Base-by-base conservation (phyloP, 495 filamentous ascomycete species). In the Halenospora varia region DNA sequence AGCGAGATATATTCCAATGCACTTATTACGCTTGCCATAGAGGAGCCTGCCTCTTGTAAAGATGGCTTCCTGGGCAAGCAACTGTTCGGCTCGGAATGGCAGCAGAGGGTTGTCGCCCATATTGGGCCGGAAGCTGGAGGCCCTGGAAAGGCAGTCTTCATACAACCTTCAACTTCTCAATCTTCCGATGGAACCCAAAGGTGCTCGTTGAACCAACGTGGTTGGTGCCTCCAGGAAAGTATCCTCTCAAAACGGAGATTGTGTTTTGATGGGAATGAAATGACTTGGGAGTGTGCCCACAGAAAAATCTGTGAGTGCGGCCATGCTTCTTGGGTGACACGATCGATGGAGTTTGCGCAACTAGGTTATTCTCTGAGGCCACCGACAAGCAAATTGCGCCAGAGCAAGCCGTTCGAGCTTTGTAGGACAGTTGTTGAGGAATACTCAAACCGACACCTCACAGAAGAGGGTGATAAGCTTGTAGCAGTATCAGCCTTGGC, bases 321-420 rank as follows among this genome's bases (percentile, higher is more conserved):
- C 18, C 71, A 69, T 64, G 69, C 66, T 53, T 41, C 75, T 6
- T 35, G 29, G 29, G 29, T 6, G 13, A 4, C 29, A 35, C 4
- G 29, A 35, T 35, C 29, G 6, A 35, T 35, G 13, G 29, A 35
- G 13, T 35, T 6, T 35, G 29, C 6, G 13, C 4, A 35, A 35
- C 6, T 35, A n/a, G n/a, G n/a, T 40, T 9, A 40, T 40, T 9
- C 35, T 9, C 35, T 40, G 35, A 40, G 35, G 35, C n/a, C 35
- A 9, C 35, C 13, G 15, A 8, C 42, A 46, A 4, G 42, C 15
- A 20, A 9, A 8, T 20, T 17, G 8, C 8, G 19, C 4, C 29
- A 35, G 29, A 53, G 9, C 26, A 10, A 10, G n/a, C 15, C 24
- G 10, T 40, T 18, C 25, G 24, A 39, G 3, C 2, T 9, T 18